Conservation (phyloP, 257 asterid genomes). For the Solanum megistacrolobum region DNA sequence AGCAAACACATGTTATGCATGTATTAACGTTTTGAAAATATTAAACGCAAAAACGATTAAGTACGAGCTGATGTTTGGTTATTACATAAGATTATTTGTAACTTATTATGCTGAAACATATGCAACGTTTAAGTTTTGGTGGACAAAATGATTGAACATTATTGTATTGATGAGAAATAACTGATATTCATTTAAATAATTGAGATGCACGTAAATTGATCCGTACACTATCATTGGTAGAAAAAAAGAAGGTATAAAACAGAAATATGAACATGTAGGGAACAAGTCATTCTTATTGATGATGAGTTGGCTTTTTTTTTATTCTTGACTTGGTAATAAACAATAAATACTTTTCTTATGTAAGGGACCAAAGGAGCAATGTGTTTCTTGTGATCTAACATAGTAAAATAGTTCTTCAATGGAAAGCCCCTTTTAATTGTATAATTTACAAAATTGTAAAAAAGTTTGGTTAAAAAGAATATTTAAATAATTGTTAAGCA, state of each 20-base stretch:
- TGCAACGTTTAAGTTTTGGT: not conserved
- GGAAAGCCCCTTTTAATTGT: not conserved
- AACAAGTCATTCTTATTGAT: not conserved
- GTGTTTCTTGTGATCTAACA: not conserved
- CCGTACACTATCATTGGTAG: accelerated
- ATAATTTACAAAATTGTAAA: not conserved
- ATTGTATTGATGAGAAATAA: not conserved
- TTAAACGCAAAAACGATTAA: accelerated
- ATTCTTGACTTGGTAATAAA: not conserved
- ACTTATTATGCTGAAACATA: not conserved
- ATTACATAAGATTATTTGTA: not conserved
- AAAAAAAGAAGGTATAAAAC: not conserved
- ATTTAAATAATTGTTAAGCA: not conserved
- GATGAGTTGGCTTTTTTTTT: not conserved
- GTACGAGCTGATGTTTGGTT: not conserved
- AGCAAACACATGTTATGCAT: not conserved
- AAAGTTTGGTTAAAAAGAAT: not conserved
- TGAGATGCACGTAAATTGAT: not conserved
- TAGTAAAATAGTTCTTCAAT: not conserved
- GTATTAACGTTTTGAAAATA: not conserved
- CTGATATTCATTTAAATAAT: accelerated
- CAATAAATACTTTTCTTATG: not conserved
- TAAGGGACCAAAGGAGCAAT: not conserved
- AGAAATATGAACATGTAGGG: not conserved
- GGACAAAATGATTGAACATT: accelerated